Base-by-base conservation (phyloP, 108 stramenopile genomes). In the Fragilaria radians region DNA sequence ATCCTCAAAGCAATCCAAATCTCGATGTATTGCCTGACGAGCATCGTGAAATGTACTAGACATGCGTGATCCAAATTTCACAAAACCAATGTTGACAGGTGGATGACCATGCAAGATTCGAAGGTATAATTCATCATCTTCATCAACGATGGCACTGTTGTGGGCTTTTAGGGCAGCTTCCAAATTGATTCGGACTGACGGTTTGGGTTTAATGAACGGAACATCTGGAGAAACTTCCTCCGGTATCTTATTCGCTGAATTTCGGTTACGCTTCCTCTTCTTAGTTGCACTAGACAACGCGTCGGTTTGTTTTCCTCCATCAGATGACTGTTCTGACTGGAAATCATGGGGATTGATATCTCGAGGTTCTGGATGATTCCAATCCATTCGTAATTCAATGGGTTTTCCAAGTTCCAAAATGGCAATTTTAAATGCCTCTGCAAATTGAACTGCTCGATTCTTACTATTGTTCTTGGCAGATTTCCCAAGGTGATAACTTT, bases 401-500 rank as follows among this genome's bases (percentile, higher is more conserved):
- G 90, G 90, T 57, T 82, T 82, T 0, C 71, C 79, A 52, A 67
- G 54, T 65, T 91, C 90, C 48, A 88, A 36, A 33, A 62, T 78
- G 1, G 85, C 90, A 5, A 78, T 76, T 33, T 83, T 76, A 54
- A 88, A 36, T 1, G 90, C 90, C 28, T 77, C 57, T 53, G 72
- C 79, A 71, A 91, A 91, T 21, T 47, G 56, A 7, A 27, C 57
- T 3, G 57, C 42, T 48, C 81, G 59, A 17, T 46, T 57, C 61
- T 83, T 85, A 27, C 82, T 82, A 34, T 77, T 54, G 11, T 80
- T 52, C 51, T 65, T 76, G 3, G 90, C 90, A 2, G 73, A 62
- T 72, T 91, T 91, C 25, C 90, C 90, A 57, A 86, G 30, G 50
- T 88, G 81, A 52, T 75, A 84, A 51, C 86, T 80, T 21, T 91